Base-by-base conservation (phyloP, 768 basidiomycete species). In the Boletus reticuloceps region DNA sequence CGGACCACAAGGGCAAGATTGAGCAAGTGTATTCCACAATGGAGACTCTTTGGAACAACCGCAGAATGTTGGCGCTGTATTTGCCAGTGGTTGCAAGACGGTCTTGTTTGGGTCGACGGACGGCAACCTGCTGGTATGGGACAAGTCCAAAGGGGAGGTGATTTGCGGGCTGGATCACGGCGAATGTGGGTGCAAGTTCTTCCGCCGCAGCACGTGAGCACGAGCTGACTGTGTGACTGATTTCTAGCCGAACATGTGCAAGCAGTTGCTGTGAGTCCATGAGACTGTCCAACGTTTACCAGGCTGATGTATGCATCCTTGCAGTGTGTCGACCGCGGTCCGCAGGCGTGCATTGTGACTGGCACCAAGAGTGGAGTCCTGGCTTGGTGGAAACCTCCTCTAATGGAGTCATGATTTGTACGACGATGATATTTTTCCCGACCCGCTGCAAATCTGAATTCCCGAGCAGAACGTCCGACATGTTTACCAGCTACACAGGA, bases 81-180 rank as follows among this genome's bases (percentile, higher is more conserved):
- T 86, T 58, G 77, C 81, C 12, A 76, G 78, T 8, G 60, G 68
- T 32, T 82, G 80, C 16, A 79, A 80, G 58, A 75, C 76, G 9
- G 77, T 88, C 22, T 61, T 88, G 53, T 86, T 82, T 60, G 86
- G 85, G 27, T 72, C 64, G 29, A 69, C 77, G 19, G 81, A 83
- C 17, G 77, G 77, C 19, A 84, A 78, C 65, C 72, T 82, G 29
- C 69, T 87, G 38, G 79, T 83, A 32, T 88, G 87, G 86, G 83
- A 88, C 61, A 77, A 73, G 64, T 74, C 73, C 64, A 81, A 77
- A 52, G 80, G 77, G 12, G 71, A 70, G 3, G 68, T 85, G 25
- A 74, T 84, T 14, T 83, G 82, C 67, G 86, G 81, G 31, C 64
- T 88, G 60, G 81, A 84, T 58, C 83, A 86, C 59, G 77, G 77